Conservation (phyloP, 2,329 filamentous ascomycete genomes). For the Catunica adiposa region DNA sequence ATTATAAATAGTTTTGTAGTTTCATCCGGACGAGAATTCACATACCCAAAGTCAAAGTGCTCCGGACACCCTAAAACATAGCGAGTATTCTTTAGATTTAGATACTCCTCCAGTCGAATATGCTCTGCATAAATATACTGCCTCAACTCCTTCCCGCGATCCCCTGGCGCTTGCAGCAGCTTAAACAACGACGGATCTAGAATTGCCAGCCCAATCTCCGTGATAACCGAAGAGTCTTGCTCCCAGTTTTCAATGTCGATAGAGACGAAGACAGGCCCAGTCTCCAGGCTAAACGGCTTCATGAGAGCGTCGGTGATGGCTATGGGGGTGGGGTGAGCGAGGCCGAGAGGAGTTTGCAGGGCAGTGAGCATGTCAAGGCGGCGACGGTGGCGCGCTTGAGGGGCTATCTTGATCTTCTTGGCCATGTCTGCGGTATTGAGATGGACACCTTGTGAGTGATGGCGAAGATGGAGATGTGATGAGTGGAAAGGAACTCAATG, state of each 20-base stretch:
- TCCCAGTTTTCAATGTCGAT: conserved; percentile 80
- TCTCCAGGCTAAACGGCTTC: not conserved
- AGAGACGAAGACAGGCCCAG: conserved; percentile 45
- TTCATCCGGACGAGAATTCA: not conserved
- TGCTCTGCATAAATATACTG: conserved; percentile 52
- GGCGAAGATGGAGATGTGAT: too few relatives aligned
- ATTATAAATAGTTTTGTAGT: not conserved
- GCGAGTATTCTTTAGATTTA: conserved; percentile 45
- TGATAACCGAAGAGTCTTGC: conserved; percentile 45
- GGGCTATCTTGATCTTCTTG: not conserved
- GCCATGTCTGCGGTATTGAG: not conserved
- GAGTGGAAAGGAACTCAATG: too few relatives aligned
- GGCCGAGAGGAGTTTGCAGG: conserved; percentile 2
- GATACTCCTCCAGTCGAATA: conserved; percentile 57
- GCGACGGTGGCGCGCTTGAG: not conserved
- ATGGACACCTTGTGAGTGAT: too few relatives aligned
- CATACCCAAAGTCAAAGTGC: conserved; percentile 58
- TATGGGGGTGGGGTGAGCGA: not conserved
- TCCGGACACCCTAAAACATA: conserved; percentile 61
- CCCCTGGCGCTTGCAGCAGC: conserved; percentile 38
- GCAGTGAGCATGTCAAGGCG: conserved; percentile 31
- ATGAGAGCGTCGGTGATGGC: not conserved
- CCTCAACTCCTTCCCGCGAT: conserved; percentile 49
- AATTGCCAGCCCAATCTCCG: conserved; percentile 71
- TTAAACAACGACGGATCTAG: conserved; percentile 50